A percentile compares a stretch with the other conserved stretches of the same genome.
These are phyloP conservation scores for Lodderomyces jiufengensis DNA, from an alignment of 1,139 yeast genomes.

Conservation along the genomic window DNA sequence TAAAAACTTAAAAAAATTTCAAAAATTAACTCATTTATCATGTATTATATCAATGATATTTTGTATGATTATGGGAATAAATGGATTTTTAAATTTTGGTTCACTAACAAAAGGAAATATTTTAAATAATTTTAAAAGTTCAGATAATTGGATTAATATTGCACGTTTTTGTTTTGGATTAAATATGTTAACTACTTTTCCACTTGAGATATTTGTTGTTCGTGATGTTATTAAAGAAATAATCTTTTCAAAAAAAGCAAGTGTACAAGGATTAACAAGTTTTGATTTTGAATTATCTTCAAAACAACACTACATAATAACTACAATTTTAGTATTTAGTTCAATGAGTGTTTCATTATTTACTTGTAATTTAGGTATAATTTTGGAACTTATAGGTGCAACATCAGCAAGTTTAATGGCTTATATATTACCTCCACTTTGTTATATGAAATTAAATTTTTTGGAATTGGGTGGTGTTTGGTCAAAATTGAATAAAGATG, in stretches of 20 bases:
- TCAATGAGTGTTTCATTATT: slow-evolving; percentile 75
- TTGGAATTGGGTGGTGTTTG: slow-evolving; percentile 35
- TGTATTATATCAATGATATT: slow-evolving; percentile 78
- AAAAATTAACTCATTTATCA: slow-evolving; percentile 76
- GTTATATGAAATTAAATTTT: slow-evolving; percentile 65
- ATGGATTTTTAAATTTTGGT: slow-evolving; percentile 75
- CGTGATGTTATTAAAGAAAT: slow-evolving; percentile 78
- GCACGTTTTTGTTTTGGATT: slow-evolving; percentile 92
- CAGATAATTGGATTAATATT: slow-evolving; percentile 70
- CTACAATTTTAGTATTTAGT: slow-evolving; percentile 60
- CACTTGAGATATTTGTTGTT: slow-evolving; percentile 84
- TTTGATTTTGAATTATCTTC: slow-evolving; percentile 41
- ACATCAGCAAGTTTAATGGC: slow-evolving; percentile 93
- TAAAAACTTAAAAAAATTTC: slow-evolving; percentile 73
- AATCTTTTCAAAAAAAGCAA: slow-evolving; percentile 27
- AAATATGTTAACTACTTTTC: slow-evolving; percentile 92
- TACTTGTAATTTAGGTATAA: slow-evolving; percentile 87
- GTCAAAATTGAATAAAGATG: slow-evolving; percentile 27
- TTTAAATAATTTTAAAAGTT: slow-evolving; percentile 76
- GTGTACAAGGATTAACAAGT: slow-evolving; percentile 16
- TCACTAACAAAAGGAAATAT: slow-evolving; percentile 81
- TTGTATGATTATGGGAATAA: slow-evolving; percentile 74
- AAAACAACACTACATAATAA: slow-evolving; percentile 58
- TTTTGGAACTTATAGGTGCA: slow-evolving; percentile 86
- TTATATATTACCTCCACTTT: slow-evolving; percentile 83